Conservation (phyloP, 192 early-diverging fungal species). For the Phycomyces nitens region DNA sequence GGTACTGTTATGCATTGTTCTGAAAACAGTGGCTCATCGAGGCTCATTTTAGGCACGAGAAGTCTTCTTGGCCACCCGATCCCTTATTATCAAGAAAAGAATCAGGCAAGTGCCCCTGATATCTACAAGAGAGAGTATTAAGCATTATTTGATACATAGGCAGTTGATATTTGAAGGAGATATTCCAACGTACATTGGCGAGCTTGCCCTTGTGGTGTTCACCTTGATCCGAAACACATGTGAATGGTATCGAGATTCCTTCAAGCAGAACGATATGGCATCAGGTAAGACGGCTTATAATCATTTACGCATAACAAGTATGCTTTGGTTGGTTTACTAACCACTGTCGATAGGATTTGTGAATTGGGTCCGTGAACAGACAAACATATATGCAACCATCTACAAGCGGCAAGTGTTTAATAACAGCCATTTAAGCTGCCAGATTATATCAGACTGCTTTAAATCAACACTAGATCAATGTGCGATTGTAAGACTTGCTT, state of each 20-base stretch:
- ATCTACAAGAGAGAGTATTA: not conserved
- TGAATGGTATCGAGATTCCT: conserved; percentile 92
- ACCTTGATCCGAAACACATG: conserved; percentile 90
- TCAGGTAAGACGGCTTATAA: conserved; percentile 55
- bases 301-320: not conserved
- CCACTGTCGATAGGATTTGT: conserved; percentile 64
- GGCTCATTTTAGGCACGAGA: conserved; percentile 63
- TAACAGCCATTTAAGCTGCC: conserved; percentile 65
- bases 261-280: conserved; percentile 84
- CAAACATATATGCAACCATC: conserved; percentile 78
- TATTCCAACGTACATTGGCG: conserved; percentile 77
- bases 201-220: conserved; percentile 86
- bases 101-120: conserved; percentile 48
- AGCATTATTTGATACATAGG: conserved; percentile 30
- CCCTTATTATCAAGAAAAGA: conserved; percentile 70
- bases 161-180: conserved; percentile 90
- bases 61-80: conserved; percentile 79
- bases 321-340: not conserved
- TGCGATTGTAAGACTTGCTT: conserved; percentile 50
- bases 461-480: conserved; percentile 74
- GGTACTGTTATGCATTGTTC: conserved; percentile 30
- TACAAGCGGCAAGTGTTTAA: conserved; percentile 91
- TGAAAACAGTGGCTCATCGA: not conserved
- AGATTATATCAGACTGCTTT: conserved; percentile 82
- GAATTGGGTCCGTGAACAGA: conserved; percentile 86